Base-by-base conservation (phyloP, 495 filamentous ascomycete genomes). In the Aspergillus biplanus region DNA sequence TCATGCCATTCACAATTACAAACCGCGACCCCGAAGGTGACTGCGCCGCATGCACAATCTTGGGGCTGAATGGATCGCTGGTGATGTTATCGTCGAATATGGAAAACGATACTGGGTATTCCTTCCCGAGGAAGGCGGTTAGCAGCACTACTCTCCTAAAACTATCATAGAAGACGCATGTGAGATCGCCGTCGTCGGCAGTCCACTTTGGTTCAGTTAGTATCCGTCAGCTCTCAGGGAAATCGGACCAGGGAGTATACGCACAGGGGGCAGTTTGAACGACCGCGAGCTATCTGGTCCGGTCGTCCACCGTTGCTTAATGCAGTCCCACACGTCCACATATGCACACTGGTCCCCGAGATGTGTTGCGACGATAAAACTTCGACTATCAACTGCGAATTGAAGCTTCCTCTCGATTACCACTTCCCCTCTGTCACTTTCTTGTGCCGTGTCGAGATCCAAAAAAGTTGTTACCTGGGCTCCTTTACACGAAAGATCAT, bases 281-380 rank as follows among this genome's bases (percentile, higher is more conserved):
- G 65, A 69, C 42, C 57, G 62, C 4, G 69, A 71, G 16, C 52
- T 56, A 11, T 61, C 66, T 7, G 61, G 56, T 12, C 50, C 59
- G 37, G 63, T 49, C 27, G 55, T 64, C 69, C 69, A 72, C 42
- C 58, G 60, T 34, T 67, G 62, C 12, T 54, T 33, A n/a, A 27
- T 63, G 21, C 67, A 66, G 57, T 69, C 56, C 69, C 69, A 72
- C 11, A 72, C 67, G 35, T 72, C 69, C 9, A 69, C 63, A 52
- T 69, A 67, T 9, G 59, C 61, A 35, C 64, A 61, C 32, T 66
- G 58, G 42, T 67, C 63, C 16, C 54, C 65, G 1, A 69, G 61
- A 53, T 67, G 67, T 2, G 64, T 72, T 13, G 69, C 69, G 42
- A 72, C 59, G 11, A 72, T 60, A 34, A 72, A 61, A 39, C 58